Conservation (phyloP, 2,329 filamentous ascomycete genomes). For the Cladophialophora bantiana region DNA sequence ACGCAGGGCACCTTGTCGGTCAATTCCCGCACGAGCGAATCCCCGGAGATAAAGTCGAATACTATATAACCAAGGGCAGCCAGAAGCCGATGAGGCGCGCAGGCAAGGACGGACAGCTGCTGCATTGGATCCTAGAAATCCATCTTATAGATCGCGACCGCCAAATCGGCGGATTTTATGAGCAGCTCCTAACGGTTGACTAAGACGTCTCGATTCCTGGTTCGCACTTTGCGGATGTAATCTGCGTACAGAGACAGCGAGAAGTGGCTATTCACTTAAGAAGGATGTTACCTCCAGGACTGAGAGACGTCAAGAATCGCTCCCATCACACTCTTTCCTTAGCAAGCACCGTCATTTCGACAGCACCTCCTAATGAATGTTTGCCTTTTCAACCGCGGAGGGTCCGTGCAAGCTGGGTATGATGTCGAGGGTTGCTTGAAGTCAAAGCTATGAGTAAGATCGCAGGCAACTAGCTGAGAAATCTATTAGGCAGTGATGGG, state of each 20-base stretch:
- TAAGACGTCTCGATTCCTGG: neutral
- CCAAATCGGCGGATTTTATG: conserved; percentile 54
- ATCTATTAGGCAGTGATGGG: no score
- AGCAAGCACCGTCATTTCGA: no score
- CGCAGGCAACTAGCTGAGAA: no score
- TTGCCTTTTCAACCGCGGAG: no score
- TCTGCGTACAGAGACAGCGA: neutral
- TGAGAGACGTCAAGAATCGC: neutral
- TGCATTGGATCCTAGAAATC: conserved; percentile 61
- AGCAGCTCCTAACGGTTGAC: conserved; percentile 56
- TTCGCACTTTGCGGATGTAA: no score
- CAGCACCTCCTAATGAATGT: no score
- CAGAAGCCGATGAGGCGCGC: conserved; percentile 49
- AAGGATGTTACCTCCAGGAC: neutral
- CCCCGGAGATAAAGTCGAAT: conserved; percentile 53
- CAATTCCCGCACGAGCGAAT: conserved; percentile 61
- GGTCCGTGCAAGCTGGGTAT: no score
- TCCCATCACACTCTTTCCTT: no score
- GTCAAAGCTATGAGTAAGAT: no score
- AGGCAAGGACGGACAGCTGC: conserved; percentile 52
- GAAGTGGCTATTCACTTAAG: neutral
- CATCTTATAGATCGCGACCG: conserved; percentile 53
- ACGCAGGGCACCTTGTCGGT: conserved; percentile 60
- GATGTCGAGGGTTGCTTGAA: no score
- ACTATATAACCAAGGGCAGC: conserved; percentile 58